Conservation (phyloP, 179 eudicot species). For the Dionaea muscipula region DNA sequence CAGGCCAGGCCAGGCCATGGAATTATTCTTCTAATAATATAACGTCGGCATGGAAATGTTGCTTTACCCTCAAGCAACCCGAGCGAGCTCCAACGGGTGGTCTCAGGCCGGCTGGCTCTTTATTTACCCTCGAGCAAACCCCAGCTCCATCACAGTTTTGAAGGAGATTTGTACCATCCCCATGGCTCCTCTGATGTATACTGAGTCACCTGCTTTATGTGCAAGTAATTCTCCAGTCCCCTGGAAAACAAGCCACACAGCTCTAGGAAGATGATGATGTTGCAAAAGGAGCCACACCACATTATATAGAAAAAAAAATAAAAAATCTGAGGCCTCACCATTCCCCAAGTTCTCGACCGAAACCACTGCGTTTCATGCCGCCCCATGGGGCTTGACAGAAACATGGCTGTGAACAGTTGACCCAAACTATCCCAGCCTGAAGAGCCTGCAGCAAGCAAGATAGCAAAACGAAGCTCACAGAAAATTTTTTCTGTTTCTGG, state of each 20-base stretch:
- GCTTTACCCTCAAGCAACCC: no score
- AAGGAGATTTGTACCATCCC: slow-evolving; percentile 92
- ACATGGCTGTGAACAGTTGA: slow-evolving; percentile 98
- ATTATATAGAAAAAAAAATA: no score
- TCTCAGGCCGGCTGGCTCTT: no score
- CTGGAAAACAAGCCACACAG: slow-evolving; percentile 23
- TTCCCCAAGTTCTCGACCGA: slow-evolving; percentile 97
- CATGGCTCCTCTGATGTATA: slow-evolving; percentile 75
- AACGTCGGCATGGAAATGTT: no score
- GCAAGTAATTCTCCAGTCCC: slow-evolving; percentile 90
- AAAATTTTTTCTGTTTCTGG: no score
- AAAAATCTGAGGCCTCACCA: no score
- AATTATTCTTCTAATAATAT: no score
- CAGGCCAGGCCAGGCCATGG: no score
- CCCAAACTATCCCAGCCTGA: slow-evolving; percentile 83
- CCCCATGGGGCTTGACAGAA: slow-evolving; percentile 99
- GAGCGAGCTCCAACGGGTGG: no score
- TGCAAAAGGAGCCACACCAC: no score
- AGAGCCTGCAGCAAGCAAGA: slow-evolving; percentile 49
- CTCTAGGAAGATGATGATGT: no score
- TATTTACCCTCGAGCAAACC: no score
- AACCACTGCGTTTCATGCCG: slow-evolving; percentile 92
- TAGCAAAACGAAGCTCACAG: neutral
- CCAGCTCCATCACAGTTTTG: slow-evolving; percentile 43
- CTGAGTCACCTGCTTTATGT: slow-evolving; percentile 78